Conservation (phyloP, 1,284 basidiomycete species). For the Cystobasidium sp. region DNA sequence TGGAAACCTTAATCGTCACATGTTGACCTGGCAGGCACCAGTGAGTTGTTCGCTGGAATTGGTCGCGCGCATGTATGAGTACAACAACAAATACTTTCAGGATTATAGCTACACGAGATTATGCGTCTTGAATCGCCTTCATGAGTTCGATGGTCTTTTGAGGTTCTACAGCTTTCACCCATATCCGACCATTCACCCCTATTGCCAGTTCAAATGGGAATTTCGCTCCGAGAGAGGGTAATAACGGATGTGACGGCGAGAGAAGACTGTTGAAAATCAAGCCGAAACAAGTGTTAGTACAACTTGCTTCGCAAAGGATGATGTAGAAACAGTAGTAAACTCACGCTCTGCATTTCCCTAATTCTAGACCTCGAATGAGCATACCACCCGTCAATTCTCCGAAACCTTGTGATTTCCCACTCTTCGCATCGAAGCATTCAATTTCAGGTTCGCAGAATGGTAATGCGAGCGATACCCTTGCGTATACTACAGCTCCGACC, state of each 20-base stretch:
- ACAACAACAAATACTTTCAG: constrained; percentile 23
- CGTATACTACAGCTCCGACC: constrained; percentile 80
- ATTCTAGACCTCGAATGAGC: constrained; percentile 61
- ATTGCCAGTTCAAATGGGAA: constrained; percentile 78
- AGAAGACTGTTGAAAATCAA: constrained; percentile 65
- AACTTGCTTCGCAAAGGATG: neutral
- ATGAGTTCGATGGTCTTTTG: constrained; percentile 68
- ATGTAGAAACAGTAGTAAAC: constrained; percentile 53
- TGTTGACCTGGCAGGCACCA: neutral
- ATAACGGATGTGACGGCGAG: constrained; percentile 72
- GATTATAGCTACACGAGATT: neutral
- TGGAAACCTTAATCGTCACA: neutral
- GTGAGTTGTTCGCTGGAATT: neutral
- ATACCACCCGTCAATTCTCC: constrained; percentile 82
- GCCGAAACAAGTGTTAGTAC: neutral
- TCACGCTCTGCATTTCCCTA: constrained; percentile 76
- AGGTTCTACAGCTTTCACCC: constrained; percentile 71
- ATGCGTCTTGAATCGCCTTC: constrained; percentile 42
- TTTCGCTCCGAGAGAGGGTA: constrained; percentile 70
- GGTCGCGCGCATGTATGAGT: neutral
- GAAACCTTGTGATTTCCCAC: constrained; percentile 78
- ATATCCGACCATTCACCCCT: constrained; percentile 79
- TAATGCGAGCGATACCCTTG: constrained; percentile 79
- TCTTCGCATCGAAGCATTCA: constrained; percentile 83
- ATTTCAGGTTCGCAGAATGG: constrained; percentile 88